phyloP scores from a whole-genome alignment of 306 rosid species.

The Alnus glutinosa region DNA sequence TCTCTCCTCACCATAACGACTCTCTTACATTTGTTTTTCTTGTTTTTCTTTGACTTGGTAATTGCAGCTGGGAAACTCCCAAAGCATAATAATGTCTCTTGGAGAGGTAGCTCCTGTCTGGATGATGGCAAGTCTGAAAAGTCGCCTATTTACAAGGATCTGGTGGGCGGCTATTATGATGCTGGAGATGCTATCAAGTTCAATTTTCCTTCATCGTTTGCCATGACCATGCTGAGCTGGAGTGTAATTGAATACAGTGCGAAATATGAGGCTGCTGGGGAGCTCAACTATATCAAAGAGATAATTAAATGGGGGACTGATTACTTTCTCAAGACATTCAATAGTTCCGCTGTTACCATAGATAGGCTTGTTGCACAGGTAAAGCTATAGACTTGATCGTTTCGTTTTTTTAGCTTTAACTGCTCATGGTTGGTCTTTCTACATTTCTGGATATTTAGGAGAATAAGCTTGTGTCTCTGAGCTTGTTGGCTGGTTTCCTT shows the following conservation, averaged over 20 bases:
- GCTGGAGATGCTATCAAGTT: slow-evolving; percentile 99
- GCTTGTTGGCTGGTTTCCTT: not conserved
- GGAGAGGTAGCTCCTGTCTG: slow-evolving; percentile 87
- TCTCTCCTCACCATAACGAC: not conserved
- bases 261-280: slow-evolving; percentile 90
- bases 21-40: not conserved
- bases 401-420: not conserved
- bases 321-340: slow-evolving; percentile 93
- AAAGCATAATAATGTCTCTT: slow-evolving; percentile 90
- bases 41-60: not conserved
- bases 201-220: slow-evolving; percentile 74
- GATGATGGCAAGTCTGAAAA: slow-evolving; percentile 57
- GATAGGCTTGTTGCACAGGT: slow-evolving; percentile 68
- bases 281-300: slow-evolving; percentile 80
- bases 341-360: slow-evolving; percentile 74
- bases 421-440: not conserved
- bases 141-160: slow-evolving; percentile 56
- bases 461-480: not conserved
- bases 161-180: slow-evolving; percentile 87
- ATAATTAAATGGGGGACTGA: slow-evolving; percentile 93
- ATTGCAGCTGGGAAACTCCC: slow-evolving; percentile 89
- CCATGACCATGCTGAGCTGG: slow-evolving; percentile 97
- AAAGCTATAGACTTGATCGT: not conserved
- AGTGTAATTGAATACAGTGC: slow-evolving; percentile 94
- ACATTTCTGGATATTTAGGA: not conserved